These are phyloP conservation scores for Nicotiana noctiflora DNA, from an alignment of 257 asterid species.

Conservation along the genomic window DNA sequence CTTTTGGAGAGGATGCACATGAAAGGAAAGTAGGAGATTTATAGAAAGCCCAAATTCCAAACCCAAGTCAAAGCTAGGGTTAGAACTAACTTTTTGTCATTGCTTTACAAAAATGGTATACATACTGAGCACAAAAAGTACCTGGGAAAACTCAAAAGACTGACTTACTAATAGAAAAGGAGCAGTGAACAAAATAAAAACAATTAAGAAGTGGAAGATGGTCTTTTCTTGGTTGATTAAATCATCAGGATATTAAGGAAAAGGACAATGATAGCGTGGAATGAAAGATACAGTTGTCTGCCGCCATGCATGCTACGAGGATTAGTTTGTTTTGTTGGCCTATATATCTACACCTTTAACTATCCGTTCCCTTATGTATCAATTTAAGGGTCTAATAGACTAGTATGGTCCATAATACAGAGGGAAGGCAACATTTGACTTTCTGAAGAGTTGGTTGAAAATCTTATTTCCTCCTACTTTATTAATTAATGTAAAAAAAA, in stretches of 20 bases:
- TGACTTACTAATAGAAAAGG: neutral
- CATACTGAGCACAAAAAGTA: constrained; percentile 11
- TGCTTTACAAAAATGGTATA: constrained; percentile 5
- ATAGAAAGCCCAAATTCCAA: constrained; percentile 30
- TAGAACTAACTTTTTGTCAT: constrained; percentile 14
- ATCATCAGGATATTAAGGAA: constrained; percentile 15
- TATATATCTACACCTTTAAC: neutral
- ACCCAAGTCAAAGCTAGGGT: constrained; percentile 55
- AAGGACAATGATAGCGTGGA: constrained; percentile 24
- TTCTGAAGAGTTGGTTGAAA: too few species aligned
- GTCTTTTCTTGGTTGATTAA: constrained; percentile 7
- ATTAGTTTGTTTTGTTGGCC: constrained; percentile 14
- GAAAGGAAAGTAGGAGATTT: constrained; percentile 12
- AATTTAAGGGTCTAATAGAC: too few species aligned
- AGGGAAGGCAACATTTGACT: too few species aligned
- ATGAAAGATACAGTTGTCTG: constrained; percentile 33
- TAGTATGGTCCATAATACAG: too few species aligned
- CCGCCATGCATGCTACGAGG: constrained; percentile 69
- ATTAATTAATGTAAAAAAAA: too few species aligned
- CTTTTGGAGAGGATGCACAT: constrained; percentile 12
- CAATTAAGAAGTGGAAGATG: constrained; percentile 16
- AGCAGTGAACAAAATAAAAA: constrained; percentile 13
- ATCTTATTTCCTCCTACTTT: too few species aligned
- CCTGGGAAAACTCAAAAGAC: constrained; percentile 36
- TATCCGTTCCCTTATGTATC: neutral